These are phyloP conservation scores for Lentinula sp. DNA, from an alignment of 768 basidiomycete genomes.

Conservation along the genomic window DNA sequence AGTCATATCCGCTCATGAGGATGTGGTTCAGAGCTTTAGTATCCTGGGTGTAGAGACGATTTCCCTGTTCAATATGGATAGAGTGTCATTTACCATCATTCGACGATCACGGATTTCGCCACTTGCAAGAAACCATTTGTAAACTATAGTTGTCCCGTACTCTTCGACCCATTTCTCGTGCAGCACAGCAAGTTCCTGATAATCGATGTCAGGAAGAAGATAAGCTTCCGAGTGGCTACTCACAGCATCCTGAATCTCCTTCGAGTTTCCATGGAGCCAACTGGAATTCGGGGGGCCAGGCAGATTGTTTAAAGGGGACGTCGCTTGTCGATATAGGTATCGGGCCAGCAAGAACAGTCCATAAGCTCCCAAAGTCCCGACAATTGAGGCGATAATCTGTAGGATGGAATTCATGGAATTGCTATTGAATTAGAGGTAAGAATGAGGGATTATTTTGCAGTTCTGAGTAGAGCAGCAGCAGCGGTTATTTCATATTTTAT, in stretches of 20 bases:
- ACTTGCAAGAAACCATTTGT: slow-evolving; percentile 26
- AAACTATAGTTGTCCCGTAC: slow-evolving; percentile 27
- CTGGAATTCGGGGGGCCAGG: slow-evolving; percentile 28
- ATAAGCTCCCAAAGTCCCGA: not conserved
- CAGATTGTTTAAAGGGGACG: not conserved
- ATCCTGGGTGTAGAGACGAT: slow-evolving; percentile 40
- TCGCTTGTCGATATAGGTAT: not conserved
- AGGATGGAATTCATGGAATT: not conserved
- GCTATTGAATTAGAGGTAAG: not conserved
- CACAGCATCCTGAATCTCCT: slow-evolving; percentile 20
- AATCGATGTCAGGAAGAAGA: not conserved
- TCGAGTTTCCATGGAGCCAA: slow-evolving; percentile 27
- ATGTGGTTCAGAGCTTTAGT: slow-evolving; percentile 42
- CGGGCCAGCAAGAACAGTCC: not conserved
- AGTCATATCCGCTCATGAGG: slow-evolving; percentile 31
- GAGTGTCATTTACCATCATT: not conserved
- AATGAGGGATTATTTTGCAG: not conserved
- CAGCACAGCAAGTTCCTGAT: slow-evolving; percentile 14
- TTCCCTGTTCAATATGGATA: slow-evolving; percentile 12
- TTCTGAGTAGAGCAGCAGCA: not conserved
- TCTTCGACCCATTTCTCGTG: slow-evolving; percentile 27
- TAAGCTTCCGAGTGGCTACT: not conserved
- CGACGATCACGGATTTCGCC: not conserved
- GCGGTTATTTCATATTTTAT: not conserved
- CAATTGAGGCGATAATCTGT: not conserved